A percentile compares a stretch with the other conserved stretches of the same genome.
phyloP scores from a whole-genome alignment of 345 rosid genomes.

The Viola odorata region DNA sequence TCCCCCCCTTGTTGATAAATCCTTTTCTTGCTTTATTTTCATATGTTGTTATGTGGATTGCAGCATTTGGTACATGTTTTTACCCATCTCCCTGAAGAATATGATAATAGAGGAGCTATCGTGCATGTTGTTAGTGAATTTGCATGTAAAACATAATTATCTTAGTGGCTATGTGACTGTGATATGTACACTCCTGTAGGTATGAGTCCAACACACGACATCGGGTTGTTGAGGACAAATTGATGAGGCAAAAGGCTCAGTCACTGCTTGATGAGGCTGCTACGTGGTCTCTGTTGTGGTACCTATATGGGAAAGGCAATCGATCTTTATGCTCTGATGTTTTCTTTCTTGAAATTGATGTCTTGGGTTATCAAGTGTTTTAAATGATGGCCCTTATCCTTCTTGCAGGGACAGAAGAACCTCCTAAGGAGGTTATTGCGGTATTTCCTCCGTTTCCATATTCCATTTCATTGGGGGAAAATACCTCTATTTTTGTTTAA shows the following conservation, averaged over 20 bases:
- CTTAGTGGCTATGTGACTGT: constrained; percentile 13
- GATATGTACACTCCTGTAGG: constrained; percentile 30
- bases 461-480: not conserved
- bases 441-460: constrained; percentile 26
- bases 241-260: constrained; percentile 93
- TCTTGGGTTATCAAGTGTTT: constrained; percentile 4
- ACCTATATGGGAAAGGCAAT: constrained; percentile 92
- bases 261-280: constrained; percentile 95
- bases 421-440: constrained; percentile 55
- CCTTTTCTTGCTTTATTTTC: no score
- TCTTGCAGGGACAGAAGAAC: constrained; percentile 76
- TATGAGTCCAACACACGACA: constrained; percentile 63
- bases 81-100: no score
- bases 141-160: not conserved
- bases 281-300: constrained; percentile 97
- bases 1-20: no score
- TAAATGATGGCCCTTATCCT: constrained; percentile 18
- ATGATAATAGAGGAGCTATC: not conserved
- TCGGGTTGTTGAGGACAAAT: constrained; percentile 82
- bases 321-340: constrained; percentile 21
- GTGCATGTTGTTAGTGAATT: not conserved
- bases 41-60: no score
- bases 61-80: no score
- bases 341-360: constrained; percentile 12
- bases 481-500: not conserved